Evolutionary conservation across 768 basidiomycete genomes (phyloP), one percentile per base, ranked within the genome.

Genomic region (Pilatotrama ljubarskyi): DNA sequence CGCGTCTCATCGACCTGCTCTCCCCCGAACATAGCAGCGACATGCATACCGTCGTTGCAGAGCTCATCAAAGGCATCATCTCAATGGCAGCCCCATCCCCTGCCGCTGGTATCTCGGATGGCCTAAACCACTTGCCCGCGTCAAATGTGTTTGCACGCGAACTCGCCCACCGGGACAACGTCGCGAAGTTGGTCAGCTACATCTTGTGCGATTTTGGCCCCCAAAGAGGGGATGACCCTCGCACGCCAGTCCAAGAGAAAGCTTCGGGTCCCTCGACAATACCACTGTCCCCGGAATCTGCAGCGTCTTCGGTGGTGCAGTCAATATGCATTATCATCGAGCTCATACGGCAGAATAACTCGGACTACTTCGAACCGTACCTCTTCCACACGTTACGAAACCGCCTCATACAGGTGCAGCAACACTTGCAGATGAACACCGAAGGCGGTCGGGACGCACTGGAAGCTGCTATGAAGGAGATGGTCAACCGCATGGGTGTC

Each of bases 321-420:
- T 88, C 92, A 11, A 90, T 95, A 65, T 87, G 89, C 42, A 86
- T 98, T 68, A 80, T 98, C 61, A 90, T 95, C 64, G 96, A 98
- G 71, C 82, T 97, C 40, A 97, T 98, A 65, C 84, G 95, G 52
- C 95, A 98, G 72, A 98, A 98, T 74, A 98, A 98, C 72, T 96
- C 95, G 38, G 96, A 99, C 72, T 98, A 95, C 70, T 95, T 97
- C 69, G 97, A 99, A 75, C 96, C 95, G 5, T 96, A 95, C 72
- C 81, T 98, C 13, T 98, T 97, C 75, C 95, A 97, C 69, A 94
- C 92, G 1, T 76, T 97, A 42, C 86, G 95, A 49, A 95, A 95
- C 70, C 84, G 93, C 46, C 81, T 98, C 36, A 95, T 98, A 63
- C 85, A 87, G 50, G 82, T 94, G 5, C 93, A 93, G 68, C 92